Evolutionary conservation across 1,284 basidiomycete genomes (phyloP), one percentile per base, ranked within the genome.

Genomic region (Pseudozyma pruni): DNA sequence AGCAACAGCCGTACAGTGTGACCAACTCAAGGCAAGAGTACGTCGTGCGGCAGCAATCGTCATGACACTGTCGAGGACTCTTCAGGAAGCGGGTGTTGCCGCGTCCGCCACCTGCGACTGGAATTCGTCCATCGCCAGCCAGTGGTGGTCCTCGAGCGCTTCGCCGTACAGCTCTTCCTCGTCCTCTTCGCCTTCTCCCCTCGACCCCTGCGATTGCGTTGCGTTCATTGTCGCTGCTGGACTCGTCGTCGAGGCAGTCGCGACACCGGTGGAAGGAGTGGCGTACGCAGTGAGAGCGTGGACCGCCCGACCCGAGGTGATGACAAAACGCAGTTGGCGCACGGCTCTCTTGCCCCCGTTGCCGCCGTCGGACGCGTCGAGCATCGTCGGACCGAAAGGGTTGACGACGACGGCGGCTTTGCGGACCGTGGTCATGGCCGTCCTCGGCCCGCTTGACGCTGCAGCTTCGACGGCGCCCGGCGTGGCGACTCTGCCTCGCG

Each of bases 371-470:
- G n/a, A 11, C 8, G 34, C 5, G n/a, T 72, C 69, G 4, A 62
- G 19, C 58, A 66, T 62, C 0, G 54, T 51, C 4, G 54, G 32
- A 1, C 61, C 69, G 32, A 57, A 59, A 2, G 69, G 45, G 16
- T 61, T 67, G n/a, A 67, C 19, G 3, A 67, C 69, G 6, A 72
- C 63, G 0, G 47, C 54, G 2, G 58, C 63, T 23, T 56, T 61
- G 8, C 69, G 46, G 0, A 71, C 57, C 11, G 44, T 61, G 16
- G 39, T 37, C 51, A 47, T 62, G 1, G 37, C 20, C 25, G 20
- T 14, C 25, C 23, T 32, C 8, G 39, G 32, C 5, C 29, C 16
- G 22, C 7, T 14, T 37, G 25, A 17, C 8, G 37, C 33, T 22
- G 22, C 6, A 19, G 43, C 9, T 29, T 23, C 3, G 3, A 32